Base-by-base conservation (phyloP, 441 rosid genomes). In the Gossypium lobatum region DNA sequence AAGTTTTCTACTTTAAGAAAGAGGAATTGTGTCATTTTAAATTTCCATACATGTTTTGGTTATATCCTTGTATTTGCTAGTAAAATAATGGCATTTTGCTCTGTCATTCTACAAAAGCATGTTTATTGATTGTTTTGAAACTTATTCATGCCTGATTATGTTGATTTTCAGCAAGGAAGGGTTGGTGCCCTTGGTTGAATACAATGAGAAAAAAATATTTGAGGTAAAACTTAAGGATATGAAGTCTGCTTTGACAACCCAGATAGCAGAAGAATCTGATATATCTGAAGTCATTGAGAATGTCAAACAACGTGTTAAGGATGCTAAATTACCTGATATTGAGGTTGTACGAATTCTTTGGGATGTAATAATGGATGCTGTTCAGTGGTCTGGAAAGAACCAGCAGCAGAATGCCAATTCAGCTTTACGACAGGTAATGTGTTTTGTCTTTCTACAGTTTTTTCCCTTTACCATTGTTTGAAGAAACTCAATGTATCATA, bases 281-380 rank as follows among this genome's bases (percentile, higher is more conserved):
- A 84, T 91, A 14, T 81, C 95, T 73, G 99, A 95, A 82, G 97
- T 95, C 31, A 91, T 90, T 34, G 98, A 91, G n/a, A 82, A 81
- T 16, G 96, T 89, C 79, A 95, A 93, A 80, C 97, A 91, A 71
- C 86, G 81, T 42, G 88, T 91, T 46, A 90, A 83, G 65, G 99
- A 95, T 77, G 98, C 98, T 62, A 91, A 89, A 66, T 83, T 95
- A 52, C 99, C 89, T 5, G 98, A 93, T 37, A 65, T 78, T 64
- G 99, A 95, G 84, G 83, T 89, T 64, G 92, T 95, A 57, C 82
- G 97, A 61, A 88, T 93, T 66, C 78, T 95, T 59, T 95, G 99
- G 99, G 99, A 95, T 86, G 88, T 93, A n/a, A 70, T 95, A 72
- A 93, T 95, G 98, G 99, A 93, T 83, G 99, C 97, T 79, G 97